A percentile compares a stretch with the other conserved stretches of the same genome.
These are phyloP conservation scores for Torulaspora quercuum DNA, from an alignment of 805 yeast species.

Conservation along the genomic window DNA sequence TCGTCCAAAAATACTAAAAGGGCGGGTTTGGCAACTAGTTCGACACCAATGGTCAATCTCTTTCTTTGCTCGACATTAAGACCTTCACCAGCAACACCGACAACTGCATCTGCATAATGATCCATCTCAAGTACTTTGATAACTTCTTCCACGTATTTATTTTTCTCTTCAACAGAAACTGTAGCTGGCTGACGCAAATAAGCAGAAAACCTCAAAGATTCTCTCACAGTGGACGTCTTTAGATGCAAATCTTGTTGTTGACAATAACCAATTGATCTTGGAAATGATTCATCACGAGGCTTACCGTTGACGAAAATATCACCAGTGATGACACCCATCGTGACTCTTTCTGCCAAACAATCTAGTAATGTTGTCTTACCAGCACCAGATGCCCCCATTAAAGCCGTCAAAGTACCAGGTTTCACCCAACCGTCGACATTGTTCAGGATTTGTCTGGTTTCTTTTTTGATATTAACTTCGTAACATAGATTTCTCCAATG, in stretches of 20 bases:
- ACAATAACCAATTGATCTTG: constrained; percentile 64
- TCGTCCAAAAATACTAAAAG: constrained; percentile 60
- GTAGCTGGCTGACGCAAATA: constrained; percentile 58
- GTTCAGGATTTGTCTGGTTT: constrained; percentile 55
- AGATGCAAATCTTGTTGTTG: constrained; percentile 76
- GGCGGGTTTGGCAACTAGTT: constrained; percentile 62
- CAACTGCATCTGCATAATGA: constrained; percentile 64
- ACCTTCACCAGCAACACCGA: constrained; percentile 73
- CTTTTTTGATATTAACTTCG: constrained; percentile 60
- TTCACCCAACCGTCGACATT: constrained; percentile 80
- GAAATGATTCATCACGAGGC: constrained; percentile 56
- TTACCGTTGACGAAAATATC: constrained; percentile 65
- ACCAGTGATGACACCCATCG: constrained; percentile 67
- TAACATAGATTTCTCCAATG: constrained; percentile 77
- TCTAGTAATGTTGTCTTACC: constrained; percentile 75
- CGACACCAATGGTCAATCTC: constrained; percentile 63
- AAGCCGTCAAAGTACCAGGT: constrained; percentile 77
- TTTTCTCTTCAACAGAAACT: constrained; percentile 53
- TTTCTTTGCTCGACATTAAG: constrained; percentile 60
- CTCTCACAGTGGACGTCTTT: constrained; percentile 64
- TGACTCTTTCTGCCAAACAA: constrained; percentile 66
- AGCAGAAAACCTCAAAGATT: constrained; percentile 65
- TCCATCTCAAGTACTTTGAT: constrained; percentile 62
- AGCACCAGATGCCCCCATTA: constrained; percentile 78
- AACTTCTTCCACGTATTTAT: constrained; percentile 62